Percentiles rank a stretch among this genome's conserved stretches.
Conservation (phyloP, 257 asterid genomes). For the Przewalskia tangutica region DNA sequence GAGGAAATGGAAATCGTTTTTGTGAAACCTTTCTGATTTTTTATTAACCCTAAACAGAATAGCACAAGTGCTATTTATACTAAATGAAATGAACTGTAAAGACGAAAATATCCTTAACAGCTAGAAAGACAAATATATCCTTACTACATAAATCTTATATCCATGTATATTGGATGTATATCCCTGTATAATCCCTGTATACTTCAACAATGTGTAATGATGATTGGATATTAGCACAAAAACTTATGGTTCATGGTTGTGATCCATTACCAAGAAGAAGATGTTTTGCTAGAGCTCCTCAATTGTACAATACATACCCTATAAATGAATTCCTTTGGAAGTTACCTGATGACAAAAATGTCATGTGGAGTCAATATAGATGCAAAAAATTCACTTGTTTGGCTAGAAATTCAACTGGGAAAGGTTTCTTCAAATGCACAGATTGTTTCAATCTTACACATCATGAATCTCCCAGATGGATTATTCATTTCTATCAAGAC, state of each 20-base stretch:
- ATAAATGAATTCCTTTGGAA: constrained; percentile 41
- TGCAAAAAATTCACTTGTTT: constrained; percentile 58
- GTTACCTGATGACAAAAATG: constrained; percentile 43
- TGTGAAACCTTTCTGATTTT: too few relatives aligned
- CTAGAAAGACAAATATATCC: too few relatives aligned
- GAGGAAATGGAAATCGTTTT: too few relatives aligned
- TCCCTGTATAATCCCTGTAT: too few relatives aligned
- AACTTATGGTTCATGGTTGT: constrained; percentile 51
- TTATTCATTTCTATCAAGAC: constrained; percentile 24
- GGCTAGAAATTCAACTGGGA: constrained; percentile 13
- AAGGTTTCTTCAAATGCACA: constrained; percentile 54
- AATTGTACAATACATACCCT: constrained; percentile 31
- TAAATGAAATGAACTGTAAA: too few relatives aligned
- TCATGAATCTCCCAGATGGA: constrained; percentile 54
- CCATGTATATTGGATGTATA: too few relatives aligned
- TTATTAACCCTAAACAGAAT: too few relatives aligned
- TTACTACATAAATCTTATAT: too few relatives aligned
- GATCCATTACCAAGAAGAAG: constrained; percentile 64
- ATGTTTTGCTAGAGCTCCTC: constrained; percentile 44
- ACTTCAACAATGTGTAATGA: constrained; percentile 49
- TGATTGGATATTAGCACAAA: constrained; percentile 54
- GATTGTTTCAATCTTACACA: constrained; percentile 47
- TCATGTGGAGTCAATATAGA: constrained; percentile 43
- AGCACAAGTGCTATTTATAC: too few relatives aligned
- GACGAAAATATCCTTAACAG: too few relatives aligned